Percentiles rank a stretch among this genome's conserved stretches.
These are phyloP conservation scores for Juglanconis juglandina DNA, from an alignment of 2,329 filamentous ascomycete species.

Conservation along the genomic window DNA sequence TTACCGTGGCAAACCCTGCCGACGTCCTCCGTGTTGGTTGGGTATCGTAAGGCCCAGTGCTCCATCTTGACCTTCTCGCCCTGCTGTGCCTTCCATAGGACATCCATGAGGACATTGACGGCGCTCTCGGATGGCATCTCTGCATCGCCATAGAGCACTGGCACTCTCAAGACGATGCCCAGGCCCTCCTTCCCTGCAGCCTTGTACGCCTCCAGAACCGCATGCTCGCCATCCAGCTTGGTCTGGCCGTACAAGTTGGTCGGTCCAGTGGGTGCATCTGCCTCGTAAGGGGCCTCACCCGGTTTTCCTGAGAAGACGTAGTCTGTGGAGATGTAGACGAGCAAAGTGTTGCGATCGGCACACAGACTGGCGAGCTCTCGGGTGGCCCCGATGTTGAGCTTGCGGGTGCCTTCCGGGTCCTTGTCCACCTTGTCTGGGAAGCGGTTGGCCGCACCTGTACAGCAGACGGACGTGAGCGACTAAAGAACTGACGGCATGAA, in stretches of 20 bases:
- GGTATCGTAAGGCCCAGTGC: constrained; percentile 79
- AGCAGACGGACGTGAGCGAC: background rate
- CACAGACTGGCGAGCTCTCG: constrained; percentile 64
- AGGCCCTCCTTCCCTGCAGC: constrained; percentile 47
- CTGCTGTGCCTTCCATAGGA: constrained; percentile 70
- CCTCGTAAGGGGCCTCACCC: constrained; percentile 81
- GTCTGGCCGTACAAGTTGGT: constrained; percentile 72
- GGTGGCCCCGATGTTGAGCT: constrained; percentile 72
- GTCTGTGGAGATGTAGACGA: constrained; percentile 80
- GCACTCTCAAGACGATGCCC: constrained; percentile 73
- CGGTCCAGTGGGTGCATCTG: constrained; percentile 59
- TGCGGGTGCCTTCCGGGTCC: constrained; percentile 70
- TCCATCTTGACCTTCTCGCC: constrained; percentile 71
- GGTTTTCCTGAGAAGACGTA: constrained; percentile 72
- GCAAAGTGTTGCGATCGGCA: constrained; percentile 55
- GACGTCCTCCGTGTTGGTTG: constrained; percentile 86
- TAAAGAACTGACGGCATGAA: no score
- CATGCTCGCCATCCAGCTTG: constrained; percentile 59
- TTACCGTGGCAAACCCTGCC: constrained; percentile 69
- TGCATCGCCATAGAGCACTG: constrained; percentile 78
- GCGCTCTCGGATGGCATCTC: constrained; percentile 72
- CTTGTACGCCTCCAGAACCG: constrained; percentile 60
- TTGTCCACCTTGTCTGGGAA: constrained; percentile 82
- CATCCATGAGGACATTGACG: constrained; percentile 75
- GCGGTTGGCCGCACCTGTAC: constrained; percentile 75